These are phyloP conservation scores for Solanum clarkiae DNA, from an alignment of 257 asterid genomes.

Conservation along the genomic window DNA sequence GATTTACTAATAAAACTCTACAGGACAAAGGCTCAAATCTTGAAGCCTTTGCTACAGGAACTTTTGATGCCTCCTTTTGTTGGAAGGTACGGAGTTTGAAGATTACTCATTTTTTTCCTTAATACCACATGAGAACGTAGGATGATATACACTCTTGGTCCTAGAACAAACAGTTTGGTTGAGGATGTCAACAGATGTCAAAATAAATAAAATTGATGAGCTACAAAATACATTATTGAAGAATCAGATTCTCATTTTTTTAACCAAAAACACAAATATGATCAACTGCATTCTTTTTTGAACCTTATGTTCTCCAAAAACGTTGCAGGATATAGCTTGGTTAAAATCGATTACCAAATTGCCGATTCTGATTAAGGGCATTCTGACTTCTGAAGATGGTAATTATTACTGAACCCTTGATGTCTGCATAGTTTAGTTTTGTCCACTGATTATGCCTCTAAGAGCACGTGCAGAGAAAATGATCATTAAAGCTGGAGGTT, in stretches of 20 bases:
- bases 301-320: not conserved
- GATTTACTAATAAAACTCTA: not conserved
- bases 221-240: not conserved
- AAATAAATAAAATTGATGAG: not conserved
- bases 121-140: not conserved
- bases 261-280: not conserved
- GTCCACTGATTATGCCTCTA: not conserved
- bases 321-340: constrained; percentile 56
- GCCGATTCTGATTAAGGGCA: constrained; percentile 52
- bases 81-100: constrained; percentile 35
- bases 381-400: constrained; percentile 66
- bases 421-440: not conserved
- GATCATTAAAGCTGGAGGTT: not conserved
- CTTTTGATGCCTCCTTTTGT: constrained; percentile 31
- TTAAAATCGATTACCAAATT: constrained; percentile 45
- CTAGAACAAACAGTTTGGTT: not conserved
- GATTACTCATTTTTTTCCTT: not conserved
- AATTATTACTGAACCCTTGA: not conserved
- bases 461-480: not conserved
- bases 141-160: not conserved
- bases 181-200: not conserved
- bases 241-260: not conserved
- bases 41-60: constrained; percentile 36
- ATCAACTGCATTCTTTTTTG: not conserved
- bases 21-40: constrained; percentile 45